A percentile compares a stretch with the other conserved stretches of the same genome.
Conservation (phyloP, 148 eudicot genomes). For the Linanthus parryae region DNA sequence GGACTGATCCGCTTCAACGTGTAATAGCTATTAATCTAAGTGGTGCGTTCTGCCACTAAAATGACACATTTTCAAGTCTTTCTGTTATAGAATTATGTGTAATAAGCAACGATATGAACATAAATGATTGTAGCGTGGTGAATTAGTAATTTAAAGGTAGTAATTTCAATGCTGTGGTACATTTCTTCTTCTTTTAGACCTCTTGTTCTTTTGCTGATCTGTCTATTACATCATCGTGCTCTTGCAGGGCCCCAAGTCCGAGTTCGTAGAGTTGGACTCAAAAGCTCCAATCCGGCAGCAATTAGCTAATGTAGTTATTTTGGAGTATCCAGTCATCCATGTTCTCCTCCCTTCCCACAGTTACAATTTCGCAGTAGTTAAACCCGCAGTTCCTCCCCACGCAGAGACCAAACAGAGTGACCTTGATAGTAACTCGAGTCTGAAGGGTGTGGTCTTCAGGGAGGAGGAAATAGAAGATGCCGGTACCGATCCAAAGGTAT, state of each 20-base stretch:
- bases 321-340: slow-evolving; percentile 84
- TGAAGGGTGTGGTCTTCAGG: slow-evolving; percentile 46
- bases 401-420: slow-evolving; percentile 24
- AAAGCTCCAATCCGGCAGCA: slow-evolving; percentile 52
- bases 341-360: slow-evolving; percentile 69
- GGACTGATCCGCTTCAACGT: no score
- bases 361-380: slow-evolving; percentile 60
- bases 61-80: no score
- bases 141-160: no score
- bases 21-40: no score
- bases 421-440: slow-evolving; percentile 24
- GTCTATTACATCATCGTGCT: neutral
- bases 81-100: no score
- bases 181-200: neutral
- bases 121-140: no score
- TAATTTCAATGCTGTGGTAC: no score
- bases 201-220: neutral
- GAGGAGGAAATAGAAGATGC: slow-evolving; percentile 83
- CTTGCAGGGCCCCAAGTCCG: slow-evolving; percentile 57
- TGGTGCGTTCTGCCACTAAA: no score
- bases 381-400: slow-evolving; percentile 24
- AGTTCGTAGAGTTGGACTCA: slow-evolving; percentile 60
- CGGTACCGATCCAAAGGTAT: slow-evolving; percentile 34
- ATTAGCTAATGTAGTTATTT: slow-evolving; percentile 45
- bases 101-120: no score